phyloP scores from a whole-genome alignment of 305 asterid genomes.

The Ajuga reptans region DNA sequence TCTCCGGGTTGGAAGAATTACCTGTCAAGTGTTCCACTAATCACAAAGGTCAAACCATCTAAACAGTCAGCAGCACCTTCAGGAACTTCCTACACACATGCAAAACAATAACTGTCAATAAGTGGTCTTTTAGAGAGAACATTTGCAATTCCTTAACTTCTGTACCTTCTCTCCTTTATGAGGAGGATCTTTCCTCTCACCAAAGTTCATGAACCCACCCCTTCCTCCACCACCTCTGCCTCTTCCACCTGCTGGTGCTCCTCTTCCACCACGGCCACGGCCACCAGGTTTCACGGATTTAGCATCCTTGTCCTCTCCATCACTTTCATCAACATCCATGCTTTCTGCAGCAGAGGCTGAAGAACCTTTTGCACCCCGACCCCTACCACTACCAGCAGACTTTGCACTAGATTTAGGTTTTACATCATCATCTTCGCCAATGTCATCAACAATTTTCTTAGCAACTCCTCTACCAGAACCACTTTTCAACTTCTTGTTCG shows the following conservation, averaged over 20 bases:
- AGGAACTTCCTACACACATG: constrained; percentile 70
- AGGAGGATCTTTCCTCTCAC: constrained; percentile 99
- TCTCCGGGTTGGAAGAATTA: constrained; percentile 23
- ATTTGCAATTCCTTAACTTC: constrained; percentile 11
- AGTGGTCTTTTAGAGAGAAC: constrained; percentile 16
- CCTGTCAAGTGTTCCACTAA: constrained; percentile 99
- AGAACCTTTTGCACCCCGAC: constrained; percentile 64
- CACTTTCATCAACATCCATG: constrained; percentile 48
- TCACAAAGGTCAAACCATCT: constrained; percentile 88
- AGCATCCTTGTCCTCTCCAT: constrained; percentile 44
- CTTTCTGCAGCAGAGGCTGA: constrained; percentile 31
- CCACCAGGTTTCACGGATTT: constrained; percentile 66
- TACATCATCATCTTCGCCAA: constrained; percentile 53
- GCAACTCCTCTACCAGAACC: constrained; percentile 60
- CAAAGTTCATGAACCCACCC: constrained; percentile 92
- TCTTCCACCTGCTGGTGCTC: constrained; percentile 67
- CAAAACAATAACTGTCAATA: constrained; percentile 22
- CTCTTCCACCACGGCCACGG: constrained; percentile 88
- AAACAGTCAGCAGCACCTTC: constrained; percentile 88
- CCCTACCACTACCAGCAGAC: constrained; percentile 69
- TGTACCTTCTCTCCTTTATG: constrained; percentile 96
- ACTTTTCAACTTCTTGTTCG: constrained; percentile 63
- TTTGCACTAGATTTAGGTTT: constrained; percentile 45
- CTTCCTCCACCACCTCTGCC: constrained; percentile 97
- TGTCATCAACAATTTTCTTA: constrained; percentile 42